Base-by-base conservation (phyloP, 1,139 yeast species). In the Tardiomyces depauwii region DNA sequence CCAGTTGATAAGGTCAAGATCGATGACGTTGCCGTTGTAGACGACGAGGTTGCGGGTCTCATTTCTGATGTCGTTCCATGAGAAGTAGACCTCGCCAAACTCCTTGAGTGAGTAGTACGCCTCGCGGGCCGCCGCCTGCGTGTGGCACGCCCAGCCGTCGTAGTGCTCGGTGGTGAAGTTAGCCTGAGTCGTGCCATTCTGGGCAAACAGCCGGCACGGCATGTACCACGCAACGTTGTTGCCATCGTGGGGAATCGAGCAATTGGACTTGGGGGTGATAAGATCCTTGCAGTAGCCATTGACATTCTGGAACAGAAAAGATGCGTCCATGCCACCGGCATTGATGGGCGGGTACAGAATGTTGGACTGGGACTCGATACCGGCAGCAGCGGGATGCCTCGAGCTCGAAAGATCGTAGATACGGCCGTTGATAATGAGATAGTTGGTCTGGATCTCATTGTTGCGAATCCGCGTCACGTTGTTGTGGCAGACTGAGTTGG, bases 91-190 rank as follows among this genome's bases (percentile, higher is more conserved):
- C 53, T 84, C 91, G 27, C 93, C 95, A 39, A 72, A 66, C 21
- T 73, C 74, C 41, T 77, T 19, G 58, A 86, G 68, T 39, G 60
- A 56, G 63, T 85, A 91, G 57, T 77, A 86, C 2, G 80, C 74
- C 2, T 73, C 63, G 60, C 97, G 77, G 1, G 95, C 91, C 1
- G 60, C 54, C 2, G 72, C 57, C 14, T 86, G 74, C 1, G 96
- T 85, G 65, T 91, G 97, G 65, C 98, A 91, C 10, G 88, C 93
- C 79, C 87, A 88, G 16, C 96, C 96, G 41, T 72, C 67, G 62
- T 87, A 87, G 57, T 77, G 78, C 30, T 72, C 74, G 23, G 70
- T 61, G 25, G 58, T 57, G 2, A 54, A 73, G 74, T 59, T 85
- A 80, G 27, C 83, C 32, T 66, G 50, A 1, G 83, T 63, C 2